A percentile compares a stretch with the other conserved stretches of the same genome.
Evolutionary conservation across 305 asterid genomes (phyloP).

Genomic region (Solanum hybrid): DNA sequence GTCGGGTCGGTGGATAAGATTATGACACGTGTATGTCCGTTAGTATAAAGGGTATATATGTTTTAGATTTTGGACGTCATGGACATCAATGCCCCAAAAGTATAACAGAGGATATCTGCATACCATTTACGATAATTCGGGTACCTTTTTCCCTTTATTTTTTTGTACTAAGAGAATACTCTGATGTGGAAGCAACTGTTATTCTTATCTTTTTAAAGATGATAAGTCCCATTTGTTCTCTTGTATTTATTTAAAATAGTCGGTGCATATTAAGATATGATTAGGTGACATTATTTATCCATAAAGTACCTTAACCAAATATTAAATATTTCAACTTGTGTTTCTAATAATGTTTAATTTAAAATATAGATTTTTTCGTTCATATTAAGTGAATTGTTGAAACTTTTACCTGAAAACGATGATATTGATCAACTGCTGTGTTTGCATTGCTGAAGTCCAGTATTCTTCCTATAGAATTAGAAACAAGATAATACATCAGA

Average conservation of each 20-base stretch:
- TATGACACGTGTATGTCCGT: too few species aligned
- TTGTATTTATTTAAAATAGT: neutral
- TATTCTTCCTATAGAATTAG: slow-evolving; percentile 40
- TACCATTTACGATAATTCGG: too few species aligned
- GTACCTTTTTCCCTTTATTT: neutral
- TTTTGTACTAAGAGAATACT: neutral
- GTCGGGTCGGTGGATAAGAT: too few species aligned
- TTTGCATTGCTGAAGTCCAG: slow-evolving; percentile 86
- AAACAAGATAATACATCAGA: neutral
- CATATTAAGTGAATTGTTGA: neutral
- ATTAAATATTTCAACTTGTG: neutral
- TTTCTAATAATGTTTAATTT: neutral
- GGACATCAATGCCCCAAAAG: too few species aligned
- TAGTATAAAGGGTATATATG: too few species aligned
- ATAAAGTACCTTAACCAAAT: neutral
- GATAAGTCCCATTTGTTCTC: neutral
- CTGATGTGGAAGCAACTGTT: slow-evolving; percentile 13
- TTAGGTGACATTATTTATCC: neutral
- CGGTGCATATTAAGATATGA: neutral
- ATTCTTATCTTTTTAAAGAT: neutral
- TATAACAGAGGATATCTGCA: too few species aligned
- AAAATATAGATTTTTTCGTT: neutral
- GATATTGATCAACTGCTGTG: slow-evolving; percentile 85
- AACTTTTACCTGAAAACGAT: slow-evolving; percentile 58
- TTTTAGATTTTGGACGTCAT: too few species aligned